A percentile compares a stretch with the other conserved stretches of the same genome.
These are phyloP conservation scores for Exserohilum turcica DNA, from an alignment of 2,329 filamentous ascomycete genomes.

Conservation along the genomic window DNA sequence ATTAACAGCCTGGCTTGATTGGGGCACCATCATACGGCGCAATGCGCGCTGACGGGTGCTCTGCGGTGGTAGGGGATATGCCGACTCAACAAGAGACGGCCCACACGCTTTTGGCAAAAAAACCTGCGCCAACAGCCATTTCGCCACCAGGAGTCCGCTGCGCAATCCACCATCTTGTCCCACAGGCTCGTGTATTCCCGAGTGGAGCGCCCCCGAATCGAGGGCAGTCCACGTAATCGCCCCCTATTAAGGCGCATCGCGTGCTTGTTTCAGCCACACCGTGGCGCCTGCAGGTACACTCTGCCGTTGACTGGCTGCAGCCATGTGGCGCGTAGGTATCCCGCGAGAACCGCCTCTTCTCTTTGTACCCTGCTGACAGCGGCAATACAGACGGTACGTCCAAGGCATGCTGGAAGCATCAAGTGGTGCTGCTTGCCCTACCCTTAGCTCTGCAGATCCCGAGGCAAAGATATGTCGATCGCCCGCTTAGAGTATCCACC, in stretches of 20 bases:
- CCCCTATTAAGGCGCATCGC: conserved; percentile 10
- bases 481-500: conserved; percentile 8
- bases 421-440: not conserved
- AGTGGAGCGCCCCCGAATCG: conserved; percentile 6
- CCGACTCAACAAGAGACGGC: not conserved
- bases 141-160: not conserved
- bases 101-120: not conserved
- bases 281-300: conserved; percentile 1
- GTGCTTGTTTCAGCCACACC: conserved; percentile 13
- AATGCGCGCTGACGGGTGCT: not conserved
- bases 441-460: conserved; percentile 12
- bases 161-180: not conserved
- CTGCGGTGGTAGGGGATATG: not conserved
- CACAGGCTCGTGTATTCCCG: conserved; percentile 6
- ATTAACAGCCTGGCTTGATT: not conserved
- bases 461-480: conserved; percentile 6
- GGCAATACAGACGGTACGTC: not conserved
- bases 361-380: not conserved
- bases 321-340: conserved; percentile 4
- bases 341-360: not conserved
- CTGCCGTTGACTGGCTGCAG: conserved; percentile 9
- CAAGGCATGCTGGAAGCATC: not conserved
- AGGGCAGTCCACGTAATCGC: conserved; percentile 14
- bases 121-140: not conserved
- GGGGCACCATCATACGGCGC: not conserved